Conservation (phyloP, 2,329 filamentous ascomycete genomes). For the Diaporthe batatas region DNA sequence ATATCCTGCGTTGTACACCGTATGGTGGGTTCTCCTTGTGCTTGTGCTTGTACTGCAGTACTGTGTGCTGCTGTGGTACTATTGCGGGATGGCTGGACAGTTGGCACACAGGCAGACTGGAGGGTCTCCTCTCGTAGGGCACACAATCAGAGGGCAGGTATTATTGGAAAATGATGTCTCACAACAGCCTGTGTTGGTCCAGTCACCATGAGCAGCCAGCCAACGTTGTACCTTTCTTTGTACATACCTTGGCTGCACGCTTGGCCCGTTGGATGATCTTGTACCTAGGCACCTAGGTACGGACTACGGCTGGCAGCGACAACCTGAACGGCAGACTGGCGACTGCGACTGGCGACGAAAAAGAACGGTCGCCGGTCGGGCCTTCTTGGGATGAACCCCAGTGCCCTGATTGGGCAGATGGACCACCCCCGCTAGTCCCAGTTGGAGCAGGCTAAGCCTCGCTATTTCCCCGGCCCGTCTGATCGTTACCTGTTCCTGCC, state of each 20-base stretch:
- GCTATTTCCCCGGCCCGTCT: conserved; percentile 25
- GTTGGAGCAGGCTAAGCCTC: conserved; percentile 1
- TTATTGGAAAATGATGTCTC: conserved; percentile 17
- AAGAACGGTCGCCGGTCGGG: conserved; percentile 22
- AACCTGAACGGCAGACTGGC: not conserved
- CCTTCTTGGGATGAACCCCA: conserved; percentile 25
- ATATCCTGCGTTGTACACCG: too few relatives aligned
- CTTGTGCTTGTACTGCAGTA: not conserved
- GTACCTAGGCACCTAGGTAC: too few relatives aligned
- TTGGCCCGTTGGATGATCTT: not conserved
- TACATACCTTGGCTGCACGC: not conserved
- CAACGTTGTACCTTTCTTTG: not conserved
- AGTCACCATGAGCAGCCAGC: too few relatives aligned
- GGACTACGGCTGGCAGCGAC: not conserved
- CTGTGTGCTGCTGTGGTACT: too few relatives aligned
- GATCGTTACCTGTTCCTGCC: conserved; percentile 31
- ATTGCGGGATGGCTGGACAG: too few relatives aligned
- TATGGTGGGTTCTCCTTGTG: not conserved
- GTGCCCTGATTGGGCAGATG: conserved; percentile 15
- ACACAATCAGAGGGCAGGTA: not conserved
- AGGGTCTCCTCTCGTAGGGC: not conserved
- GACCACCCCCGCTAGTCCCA: not conserved
- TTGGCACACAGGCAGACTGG: not conserved
- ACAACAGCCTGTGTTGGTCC: not conserved
- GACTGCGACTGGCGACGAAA: not conserved